Evolutionary conservation across 106 monocot species (phyloP).

Genomic region (Apostasia ramifera): DNA sequence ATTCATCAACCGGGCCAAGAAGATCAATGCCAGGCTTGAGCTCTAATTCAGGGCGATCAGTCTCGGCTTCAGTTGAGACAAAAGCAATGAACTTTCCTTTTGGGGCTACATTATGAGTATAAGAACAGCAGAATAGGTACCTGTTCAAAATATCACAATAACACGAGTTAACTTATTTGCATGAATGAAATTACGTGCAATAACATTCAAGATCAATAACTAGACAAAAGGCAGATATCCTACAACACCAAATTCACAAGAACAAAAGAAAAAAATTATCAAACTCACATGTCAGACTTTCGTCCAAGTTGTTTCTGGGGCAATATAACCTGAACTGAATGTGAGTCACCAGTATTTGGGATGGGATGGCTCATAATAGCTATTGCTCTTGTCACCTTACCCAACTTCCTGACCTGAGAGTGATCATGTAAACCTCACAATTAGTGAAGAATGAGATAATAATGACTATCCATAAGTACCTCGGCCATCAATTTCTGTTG

Average conservation of each 20-base stretch:
- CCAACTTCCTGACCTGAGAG: slow-evolving; percentile 69
- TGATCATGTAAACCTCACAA: neutral
- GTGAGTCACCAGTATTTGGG: slow-evolving; percentile 73
- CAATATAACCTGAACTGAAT: slow-evolving; percentile 88
- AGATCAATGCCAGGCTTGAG: slow-evolving; percentile 84
- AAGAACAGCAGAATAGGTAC: slow-evolving; percentile 97
- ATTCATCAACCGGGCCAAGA: slow-evolving; percentile 89
- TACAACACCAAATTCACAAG: neutral
- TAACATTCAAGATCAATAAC: too few relatives aligned
- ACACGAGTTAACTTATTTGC: too few relatives aligned
- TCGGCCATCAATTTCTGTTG: too few relatives aligned
- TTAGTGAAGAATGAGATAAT: neutral
- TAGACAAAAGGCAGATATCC: too few relatives aligned
- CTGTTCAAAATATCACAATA: slow-evolving; percentile 24
- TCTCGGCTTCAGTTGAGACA: slow-evolving; percentile 92
- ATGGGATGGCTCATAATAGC: slow-evolving; percentile 99
- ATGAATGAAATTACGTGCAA: too few relatives aligned
- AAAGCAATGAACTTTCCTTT: slow-evolving; percentile 96
- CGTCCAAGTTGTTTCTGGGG: slow-evolving; percentile 94
- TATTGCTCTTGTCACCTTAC: slow-evolving; percentile 93
- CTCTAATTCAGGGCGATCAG: slow-evolving; percentile 63
- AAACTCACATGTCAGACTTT: slow-evolving; percentile 83
- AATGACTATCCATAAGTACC: too few relatives aligned
- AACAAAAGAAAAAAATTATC: neutral
- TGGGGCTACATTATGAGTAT: slow-evolving; percentile 86